Base-by-base conservation (phyloP, 768 basidiomycete species). In the Suillus hirtellus region DNA sequence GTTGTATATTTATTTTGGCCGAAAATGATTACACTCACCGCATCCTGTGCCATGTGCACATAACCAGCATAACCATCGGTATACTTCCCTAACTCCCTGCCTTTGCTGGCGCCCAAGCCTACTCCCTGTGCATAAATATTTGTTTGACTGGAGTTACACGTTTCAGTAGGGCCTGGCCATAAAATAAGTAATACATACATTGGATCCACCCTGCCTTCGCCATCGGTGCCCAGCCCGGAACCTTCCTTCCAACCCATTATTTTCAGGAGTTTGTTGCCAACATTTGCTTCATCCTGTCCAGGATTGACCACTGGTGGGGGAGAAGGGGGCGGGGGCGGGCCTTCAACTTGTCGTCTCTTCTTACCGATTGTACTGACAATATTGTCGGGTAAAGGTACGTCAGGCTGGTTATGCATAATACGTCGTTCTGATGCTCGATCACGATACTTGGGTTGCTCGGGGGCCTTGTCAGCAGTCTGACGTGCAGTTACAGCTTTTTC, bases 231-330 rank as follows among this genome's bases (percentile, higher is more conserved):
- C 46, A 99, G 77, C 1, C 96, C 96, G 17, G 84, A 87, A 7
- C 96, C 96, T 69, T 91, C 90, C 66, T 84, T 92, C 96, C 96
- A 99, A 1, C 96, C 97, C 96, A 99, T 98, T 86, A 96, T 96
- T 75, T 94, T 93, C 66, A 99, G 75, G 63, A 99, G 73, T 71
- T 93, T 95, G 72, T 96, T 96, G 7, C 97, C 97, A 12, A 94
- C 85, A 68, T 99, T 99, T 47, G 70, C 87, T 58, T 89, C 86
- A 69, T 98, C 95, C 72, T 92, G 80, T 6, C 86, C 92, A 6
- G 89, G 92, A 68, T 89, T 86, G 4, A 88, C 69, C 3, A 86
- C 80, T 6, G 85, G 82, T 10, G 86, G 86, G 1, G 89, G 86
- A 0, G 89, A 86, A 1, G 82, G 76, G 2, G 89, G 79, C 3